Base-by-base conservation (phyloP, 352 stramenopile genomes). In the Globisporangium nagaii region DNA sequence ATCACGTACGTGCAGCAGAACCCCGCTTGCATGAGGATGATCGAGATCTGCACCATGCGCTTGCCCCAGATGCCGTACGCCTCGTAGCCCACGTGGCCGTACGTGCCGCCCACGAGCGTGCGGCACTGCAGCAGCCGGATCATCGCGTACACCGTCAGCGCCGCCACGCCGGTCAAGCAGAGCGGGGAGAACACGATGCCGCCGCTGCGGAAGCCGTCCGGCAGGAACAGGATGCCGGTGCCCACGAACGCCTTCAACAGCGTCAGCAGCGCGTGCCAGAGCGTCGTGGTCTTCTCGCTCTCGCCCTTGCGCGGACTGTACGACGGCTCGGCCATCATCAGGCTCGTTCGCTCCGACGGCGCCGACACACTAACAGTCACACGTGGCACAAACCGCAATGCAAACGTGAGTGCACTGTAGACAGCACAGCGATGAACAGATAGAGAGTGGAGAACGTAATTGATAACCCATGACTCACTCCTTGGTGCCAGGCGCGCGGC, bases 1-100 rank as follows among this genome's bases (percentile, higher is more conserved):
- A 92, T 92, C 27, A 90, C 68, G 56, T 92, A 92, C 6, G 82
- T 89, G 45, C 82, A 92, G 68, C 82, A 92, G 50, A 92, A 92
- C 12, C 82, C 82, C n/a, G 68, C 62, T 47, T 92, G 82, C 82
- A 90, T 89, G 45, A 92, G 67, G 37, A 92, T 85, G 63, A 90
- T 88, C 30, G 82, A 92, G 27, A 86, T 64, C 61, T 92, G 79
- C 41, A 92, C 82, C 71, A 88, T 84, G 25, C 79, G 75, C 0
- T 68, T 70, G 9, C 82, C 82, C 77, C 73, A 88, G n/a, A 54
- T 43, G 2, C 82, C 82, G 39, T 76, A 88, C n/a, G 79, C 79
- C 20, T 72, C 64, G 54, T 71, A 84, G 5, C 82, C 82, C 25
- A 92, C 65, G 50, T 92, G 78, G 22, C 82, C 79, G 53, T 89